Evolutionary conservation across 768 basidiomycete genomes (phyloP), one percentile per base, ranked within the genome.

Genomic region (Lyophyllum decastes): DNA sequence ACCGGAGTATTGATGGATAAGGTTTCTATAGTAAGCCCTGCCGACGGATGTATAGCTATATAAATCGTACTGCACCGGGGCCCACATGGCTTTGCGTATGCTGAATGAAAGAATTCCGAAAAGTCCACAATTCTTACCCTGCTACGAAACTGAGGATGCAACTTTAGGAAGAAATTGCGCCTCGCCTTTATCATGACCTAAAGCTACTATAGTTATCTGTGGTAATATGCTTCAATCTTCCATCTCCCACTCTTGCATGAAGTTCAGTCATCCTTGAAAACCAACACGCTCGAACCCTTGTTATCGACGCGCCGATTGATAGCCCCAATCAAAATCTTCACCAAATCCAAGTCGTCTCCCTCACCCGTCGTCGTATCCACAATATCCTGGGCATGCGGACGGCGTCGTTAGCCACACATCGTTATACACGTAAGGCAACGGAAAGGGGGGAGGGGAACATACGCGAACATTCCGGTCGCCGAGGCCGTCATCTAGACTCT

Each of bases 291-390:
- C 12, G 55, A 57, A 16, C 65, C 65, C 35, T 49, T 59, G 34
- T 54, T 49, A 50, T 63, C 65, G 17, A 65, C 55, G 26, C 65
- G 55, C 21, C 85, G 76, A 63, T 86, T 85, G 52, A 89, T 81
- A 1, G 85, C 87, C 12, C 87, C 87, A 33, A 87, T 70, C 19
- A 88, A 72, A 35, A 84, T 79, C 68, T 88, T 89, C 60, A 82
- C 75, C 57, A 89, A 68, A 24, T 80, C 78, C 59, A 87, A 61
- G 21, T 74, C 60, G 9, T 73, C 77, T 2, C 68, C 66, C 55
- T 77, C 83, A 7, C 78, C 50, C 9, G 49, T 78, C 0, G 84
- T 85, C 2, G 85, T 88, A 64, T 89, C 88, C 0, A 89, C 85
- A 33, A 89, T 89, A 66, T 89, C 87, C 76, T 30, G 30, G 10